phyloP scores from a whole-genome alignment of 2,329 filamentous ascomycete species.

The Zalaria sp. region DNA sequence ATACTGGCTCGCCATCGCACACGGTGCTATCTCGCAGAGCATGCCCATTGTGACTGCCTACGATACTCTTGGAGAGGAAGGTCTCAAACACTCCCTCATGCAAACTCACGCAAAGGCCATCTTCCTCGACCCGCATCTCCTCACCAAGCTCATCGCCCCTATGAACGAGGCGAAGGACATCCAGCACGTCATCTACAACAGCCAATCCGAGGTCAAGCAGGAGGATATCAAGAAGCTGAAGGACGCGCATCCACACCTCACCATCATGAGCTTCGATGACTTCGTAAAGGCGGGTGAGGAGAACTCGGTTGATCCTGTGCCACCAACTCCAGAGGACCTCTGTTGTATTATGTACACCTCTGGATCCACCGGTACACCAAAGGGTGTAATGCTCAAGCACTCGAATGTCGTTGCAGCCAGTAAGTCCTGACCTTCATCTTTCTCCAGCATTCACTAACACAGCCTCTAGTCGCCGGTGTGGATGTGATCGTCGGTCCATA shows the following conservation, averaged over 20 bases:
- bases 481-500: constrained; percentile 63
- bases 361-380: constrained; percentile 76
- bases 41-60: constrained; percentile 90
- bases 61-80: constrained; percentile 76
- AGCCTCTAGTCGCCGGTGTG: constrained; percentile 53
- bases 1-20: constrained; percentile 69
- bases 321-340: constrained; percentile 60
- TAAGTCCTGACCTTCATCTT: constrained; percentile 27
- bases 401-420: constrained; percentile 64
- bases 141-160: constrained; percentile 38
- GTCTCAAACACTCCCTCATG: constrained; percentile 71
- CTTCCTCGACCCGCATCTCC: constrained; percentile 71
- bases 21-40: constrained; percentile 58
- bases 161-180: constrained; percentile 42
- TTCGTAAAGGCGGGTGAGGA: constrained; percentile 43
- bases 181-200: constrained; percentile 45
- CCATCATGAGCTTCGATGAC: constrained; percentile 41
- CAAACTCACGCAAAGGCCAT: constrained; percentile 72
- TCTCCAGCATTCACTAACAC: constrained; percentile 7
- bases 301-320: constrained; percentile 55
- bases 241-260: constrained; percentile 36
- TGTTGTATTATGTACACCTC: constrained; percentile 79
- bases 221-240: constrained; percentile 41
- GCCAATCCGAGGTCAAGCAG: constrained; percentile 33
- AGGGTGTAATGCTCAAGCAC: constrained; percentile 76